Base-by-base conservation (phyloP, 768 basidiomycete species). In the Boletus bicolor region DNA sequence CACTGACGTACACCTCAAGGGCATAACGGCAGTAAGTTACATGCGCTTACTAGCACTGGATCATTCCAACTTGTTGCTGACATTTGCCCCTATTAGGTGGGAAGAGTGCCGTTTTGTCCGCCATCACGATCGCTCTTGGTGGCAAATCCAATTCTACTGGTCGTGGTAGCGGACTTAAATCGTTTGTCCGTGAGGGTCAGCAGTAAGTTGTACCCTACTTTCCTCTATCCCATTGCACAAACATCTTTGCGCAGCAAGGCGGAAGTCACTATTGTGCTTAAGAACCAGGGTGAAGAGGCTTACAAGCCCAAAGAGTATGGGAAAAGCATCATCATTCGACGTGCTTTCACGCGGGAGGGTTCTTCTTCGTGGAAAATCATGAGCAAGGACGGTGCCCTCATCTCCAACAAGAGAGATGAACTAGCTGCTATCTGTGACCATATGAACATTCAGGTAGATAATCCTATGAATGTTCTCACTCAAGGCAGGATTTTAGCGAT, bases 401-500 rank as follows among this genome's bases (percentile, higher is more conserved):
- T 97, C 55, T 87, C 86, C 35, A 85, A 77, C 14, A 93, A 91
- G 75, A 84, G 85, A 61, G 86, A 92, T 10, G 94, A 98, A 66
- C 72, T 99, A 11, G 80, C 89, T 17, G 83, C 86, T 2, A 98
- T 99, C 48, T 89, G 89, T 64, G 92, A 96, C 67, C 89, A 93
- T 60, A 96, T 97, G 88, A 93, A 93, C 64, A 91, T 99, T 53
- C 93, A 96, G 68, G 91, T 97, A 56, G 93, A 97, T 68, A 95
- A 95, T 65, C 96, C 95, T 2, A 85, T 98, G 84, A 98, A 92
- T 58, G 87, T 99, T 26, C 79, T 96, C 43, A 94, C 91, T 1
- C 92, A 93, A 79, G 91, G 88, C 80, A 58, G 36, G 26, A 65
- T 56, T 9, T 28, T 21, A 7, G 24, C 24, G 14, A n/a, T 17